phyloP scores from a whole-genome alignment of 306 rosid genomes.

The Vachellia collinsii region DNA sequence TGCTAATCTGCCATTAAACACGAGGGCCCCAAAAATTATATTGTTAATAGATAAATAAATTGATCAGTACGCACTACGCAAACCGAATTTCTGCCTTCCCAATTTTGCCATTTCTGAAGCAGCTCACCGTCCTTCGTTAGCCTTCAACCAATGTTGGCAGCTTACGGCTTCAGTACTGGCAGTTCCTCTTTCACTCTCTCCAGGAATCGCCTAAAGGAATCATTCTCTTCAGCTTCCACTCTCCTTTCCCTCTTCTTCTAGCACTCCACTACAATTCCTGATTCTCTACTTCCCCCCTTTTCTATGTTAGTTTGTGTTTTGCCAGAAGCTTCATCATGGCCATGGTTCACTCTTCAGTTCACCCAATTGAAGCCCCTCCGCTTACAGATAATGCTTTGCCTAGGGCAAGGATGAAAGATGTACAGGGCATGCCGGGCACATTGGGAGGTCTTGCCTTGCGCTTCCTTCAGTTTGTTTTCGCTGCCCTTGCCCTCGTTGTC shows the following conservation, averaged over 20 bases:
- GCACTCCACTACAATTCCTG: not conserved
- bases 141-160: not conserved
- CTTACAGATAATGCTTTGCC: constrained; percentile 37
- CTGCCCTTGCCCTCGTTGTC: constrained; percentile 38
- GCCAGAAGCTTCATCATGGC: constrained; percentile 32
- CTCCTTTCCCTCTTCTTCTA: not conserved
- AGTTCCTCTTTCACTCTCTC: not conserved
- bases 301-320: not conserved
- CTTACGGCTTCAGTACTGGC: not conserved
- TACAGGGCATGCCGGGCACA: constrained; percentile 50
- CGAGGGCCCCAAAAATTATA: not conserved
- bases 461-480: constrained; percentile 45
- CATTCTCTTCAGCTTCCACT: not conserved
- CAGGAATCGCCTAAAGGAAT: not conserved
- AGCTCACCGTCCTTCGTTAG: not conserved
- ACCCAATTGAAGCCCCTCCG: constrained; percentile 41
- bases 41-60: not conserved
- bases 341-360: constrained; percentile 40
- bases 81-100: not conserved
- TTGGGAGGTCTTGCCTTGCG: constrained; percentile 44
- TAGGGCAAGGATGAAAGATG: constrained; percentile 42
- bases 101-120: not conserved
- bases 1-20: not conserved
- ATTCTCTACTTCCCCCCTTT: not conserved
- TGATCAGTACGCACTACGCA: not conserved